Evolutionary conservation across 2,329 filamentous ascomycete species (phyloP).

Genomic region (Cadophora luteo-olivacea): DNA sequence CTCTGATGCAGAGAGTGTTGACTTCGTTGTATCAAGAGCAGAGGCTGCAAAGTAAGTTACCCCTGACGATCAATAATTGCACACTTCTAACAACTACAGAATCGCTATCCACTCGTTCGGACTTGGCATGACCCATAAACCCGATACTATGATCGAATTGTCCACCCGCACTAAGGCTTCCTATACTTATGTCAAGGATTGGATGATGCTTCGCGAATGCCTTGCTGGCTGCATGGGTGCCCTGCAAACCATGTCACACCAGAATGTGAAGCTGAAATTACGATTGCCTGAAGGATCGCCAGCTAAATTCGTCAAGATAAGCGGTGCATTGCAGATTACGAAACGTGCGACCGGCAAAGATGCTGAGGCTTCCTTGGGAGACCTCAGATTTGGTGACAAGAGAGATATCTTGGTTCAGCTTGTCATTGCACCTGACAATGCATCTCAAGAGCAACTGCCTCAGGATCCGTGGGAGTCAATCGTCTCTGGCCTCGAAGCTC

Average conservation of each 20-base stretch:
- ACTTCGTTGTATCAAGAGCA: constrained; percentile 95
- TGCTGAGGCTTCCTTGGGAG: constrained; percentile 89
- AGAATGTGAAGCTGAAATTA: constrained; percentile 96
- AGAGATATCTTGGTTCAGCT: constrained; percentile 91
- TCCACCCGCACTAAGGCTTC: constrained; percentile 95
- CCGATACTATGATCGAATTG: constrained; percentile 97
- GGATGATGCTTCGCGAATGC: constrained; percentile 99
- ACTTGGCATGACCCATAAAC: constrained; percentile 94
- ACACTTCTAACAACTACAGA: constrained; percentile 51
- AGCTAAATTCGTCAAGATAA: constrained; percentile 98
- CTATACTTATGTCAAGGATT: constrained; percentile 98
- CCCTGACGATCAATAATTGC: background rate
- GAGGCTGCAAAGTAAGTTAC: constrained; percentile 89
- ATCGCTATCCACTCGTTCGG: constrained; percentile 97
- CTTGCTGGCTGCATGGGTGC: constrained; percentile 91
- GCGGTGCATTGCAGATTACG: constrained; percentile 92
- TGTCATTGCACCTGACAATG: constrained; percentile 86
- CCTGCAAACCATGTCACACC: constrained; percentile 93
- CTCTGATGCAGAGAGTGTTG: constrained; percentile 91
- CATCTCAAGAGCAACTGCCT: constrained; percentile 79
- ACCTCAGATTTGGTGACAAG: constrained; percentile 95
- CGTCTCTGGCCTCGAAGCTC: constrained; percentile 90
- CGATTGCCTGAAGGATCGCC: constrained; percentile 94
- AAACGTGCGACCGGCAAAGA: constrained; percentile 95
- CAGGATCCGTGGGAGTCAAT: constrained; percentile 98